Conservation (phyloP, 495 filamentous ascomycete species). For the Cryomyces antarcticus region DNA sequence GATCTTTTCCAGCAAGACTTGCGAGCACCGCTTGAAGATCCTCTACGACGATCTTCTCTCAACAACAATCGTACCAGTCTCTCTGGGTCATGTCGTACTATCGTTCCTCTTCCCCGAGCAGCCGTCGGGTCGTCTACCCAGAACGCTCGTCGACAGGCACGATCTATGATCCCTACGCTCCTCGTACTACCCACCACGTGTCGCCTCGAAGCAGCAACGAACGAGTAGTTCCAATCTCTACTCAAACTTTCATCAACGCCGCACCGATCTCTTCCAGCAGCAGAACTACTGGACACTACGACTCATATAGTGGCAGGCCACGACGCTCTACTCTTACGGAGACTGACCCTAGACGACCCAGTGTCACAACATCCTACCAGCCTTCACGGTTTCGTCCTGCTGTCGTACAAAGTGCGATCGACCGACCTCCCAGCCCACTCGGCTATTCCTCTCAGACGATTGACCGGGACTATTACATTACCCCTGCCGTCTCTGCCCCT, state of each 20-base stretch:
- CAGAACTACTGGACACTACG: constrained; percentile 1
- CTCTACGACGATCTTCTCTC: too few relatives aligned
- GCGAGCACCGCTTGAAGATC: too few relatives aligned
- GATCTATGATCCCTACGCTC: background rate
- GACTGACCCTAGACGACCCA: background rate
- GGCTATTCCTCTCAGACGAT: background rate
- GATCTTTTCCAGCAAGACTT: too few relatives aligned
- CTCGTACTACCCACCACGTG: background rate
- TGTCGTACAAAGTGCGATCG: constrained; percentile 5
- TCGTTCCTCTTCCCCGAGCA: background rate
- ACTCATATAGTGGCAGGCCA: background rate
- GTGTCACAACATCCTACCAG: background rate
- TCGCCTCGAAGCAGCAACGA: background rate
- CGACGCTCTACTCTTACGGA: constrained; percentile 6
- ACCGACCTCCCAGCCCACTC: constrained; percentile 6
- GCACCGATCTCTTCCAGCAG: background rate
- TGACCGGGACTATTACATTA: constrained; percentile 11
- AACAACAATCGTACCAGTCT: too few relatives aligned
- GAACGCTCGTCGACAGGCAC: constrained; percentile 1
- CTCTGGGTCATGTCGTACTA: background rate
- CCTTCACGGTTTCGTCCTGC: constrained; percentile 5
- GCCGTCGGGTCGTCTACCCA: background rate
- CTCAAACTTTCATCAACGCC: constrained; percentile 6
- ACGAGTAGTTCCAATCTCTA: constrained; percentile 10
- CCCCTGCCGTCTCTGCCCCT: constrained; percentile 7